Conservation (phyloP, 2,329 filamentous ascomycete genomes). For the Pseudocercospora pini-densiflorae region DNA sequence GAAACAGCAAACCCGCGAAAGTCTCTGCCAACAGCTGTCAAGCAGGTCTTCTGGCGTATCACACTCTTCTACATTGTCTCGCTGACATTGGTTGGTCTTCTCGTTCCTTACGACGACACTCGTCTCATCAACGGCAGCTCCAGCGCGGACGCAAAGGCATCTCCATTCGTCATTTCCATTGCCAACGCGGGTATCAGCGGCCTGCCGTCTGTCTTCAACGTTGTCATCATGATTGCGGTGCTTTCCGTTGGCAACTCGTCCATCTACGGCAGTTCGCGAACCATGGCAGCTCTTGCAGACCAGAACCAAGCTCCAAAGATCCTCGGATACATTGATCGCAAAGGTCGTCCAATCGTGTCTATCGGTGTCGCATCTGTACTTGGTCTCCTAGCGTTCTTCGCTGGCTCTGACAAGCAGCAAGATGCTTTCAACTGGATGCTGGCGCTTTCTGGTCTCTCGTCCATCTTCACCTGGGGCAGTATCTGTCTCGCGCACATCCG, state of each 20-base stretch:
- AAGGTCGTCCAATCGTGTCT: constrained; percentile 79
- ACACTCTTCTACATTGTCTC: constrained; percentile 42
- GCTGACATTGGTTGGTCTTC: constrained; percentile 40
- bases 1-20: constrained; percentile 58
- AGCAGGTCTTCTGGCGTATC: constrained; percentile 44
- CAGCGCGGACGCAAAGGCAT: constrained; percentile 49
- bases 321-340: constrained; percentile 67
- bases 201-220: constrained; percentile 70
- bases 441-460: constrained; percentile 72
- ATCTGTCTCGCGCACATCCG: constrained; percentile 93
- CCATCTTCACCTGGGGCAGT: constrained; percentile 79
- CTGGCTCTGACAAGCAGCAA: constrained; percentile 63
- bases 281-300: constrained; percentile 81
- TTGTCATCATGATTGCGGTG: constrained; percentile 66
- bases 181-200: constrained; percentile 63
- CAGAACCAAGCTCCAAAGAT: constrained; percentile 63
- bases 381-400: constrained; percentile 79
- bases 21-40: constrained; percentile 43
- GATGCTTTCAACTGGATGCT: constrained; percentile 80
- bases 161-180: constrained; percentile 70
- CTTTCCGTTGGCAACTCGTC: constrained; percentile 64
- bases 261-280: constrained; percentile 70
- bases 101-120: constrained; percentile 38
- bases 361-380: constrained; percentile 70
- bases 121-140: constrained; percentile 42